Evolutionary conservation across 2,329 filamentous ascomycete species (phyloP).

Genomic region (Botrytis porri): DNA sequence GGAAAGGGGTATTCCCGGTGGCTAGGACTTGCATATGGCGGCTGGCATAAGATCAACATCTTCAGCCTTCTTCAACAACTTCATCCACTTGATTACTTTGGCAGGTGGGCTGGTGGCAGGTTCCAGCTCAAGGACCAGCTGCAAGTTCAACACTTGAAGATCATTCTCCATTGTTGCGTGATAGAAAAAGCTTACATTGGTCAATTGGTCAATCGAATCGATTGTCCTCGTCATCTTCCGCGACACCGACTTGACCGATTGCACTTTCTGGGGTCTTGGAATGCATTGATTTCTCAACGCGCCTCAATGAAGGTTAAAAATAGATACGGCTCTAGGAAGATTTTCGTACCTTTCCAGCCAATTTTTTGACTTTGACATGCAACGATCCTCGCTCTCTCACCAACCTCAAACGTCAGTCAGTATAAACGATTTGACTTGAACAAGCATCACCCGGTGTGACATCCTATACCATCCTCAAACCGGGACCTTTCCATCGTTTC

Average conservation of each 20-base stretch:
- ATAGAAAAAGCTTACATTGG: neutral
- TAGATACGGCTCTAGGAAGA: constrained; percentile 6
- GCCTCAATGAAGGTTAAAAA: neutral
- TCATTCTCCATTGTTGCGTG: constrained; percentile 7
- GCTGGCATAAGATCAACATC: neutral
- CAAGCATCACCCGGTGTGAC: constrained; percentile 14
- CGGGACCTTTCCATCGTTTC: constrained; percentile 1
- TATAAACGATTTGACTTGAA: neutral
- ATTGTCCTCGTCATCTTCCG: constrained; percentile 1
- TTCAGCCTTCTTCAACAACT: neutral
- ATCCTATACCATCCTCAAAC: neutral
- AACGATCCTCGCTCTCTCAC: constrained; percentile 5
- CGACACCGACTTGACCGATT: neutral
- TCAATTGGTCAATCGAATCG: neutral
- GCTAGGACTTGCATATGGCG: neutral
- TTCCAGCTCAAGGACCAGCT: neutral
- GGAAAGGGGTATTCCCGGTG: constrained; percentile 2
- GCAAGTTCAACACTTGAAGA: constrained; percentile 7
- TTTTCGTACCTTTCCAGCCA: constrained; percentile 2
- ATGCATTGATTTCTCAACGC: constrained; percentile 3
- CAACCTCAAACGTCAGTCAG: constrained; percentile 17
- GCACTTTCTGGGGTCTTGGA: neutral
- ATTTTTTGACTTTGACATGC: neutral
- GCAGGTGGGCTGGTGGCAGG: neutral
- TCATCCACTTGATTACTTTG: neutral